Conservation (phyloP, 352 stramenopile species). For the Pythium insidiosum region DNA sequence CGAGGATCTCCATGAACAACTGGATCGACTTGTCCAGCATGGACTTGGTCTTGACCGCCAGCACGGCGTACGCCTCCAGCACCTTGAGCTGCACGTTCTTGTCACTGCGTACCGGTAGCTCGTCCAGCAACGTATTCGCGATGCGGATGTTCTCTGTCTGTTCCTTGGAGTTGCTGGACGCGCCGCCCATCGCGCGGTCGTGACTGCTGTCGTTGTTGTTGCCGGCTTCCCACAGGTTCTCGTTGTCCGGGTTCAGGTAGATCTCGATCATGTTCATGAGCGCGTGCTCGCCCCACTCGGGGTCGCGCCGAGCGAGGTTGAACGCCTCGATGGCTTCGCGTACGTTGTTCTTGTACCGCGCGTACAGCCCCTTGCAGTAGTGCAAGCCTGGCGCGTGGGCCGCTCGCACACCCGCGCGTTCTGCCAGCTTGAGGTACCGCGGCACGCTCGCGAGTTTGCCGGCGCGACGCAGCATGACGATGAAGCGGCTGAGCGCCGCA, state of each 20-base stretch:
- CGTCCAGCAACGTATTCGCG: slow-evolving; percentile 82
- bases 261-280: slow-evolving; percentile 93
- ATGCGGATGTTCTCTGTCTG: slow-evolving; percentile 84
- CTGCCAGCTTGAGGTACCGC: slow-evolving; percentile 79
- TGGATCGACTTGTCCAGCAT: slow-evolving; percentile 87
- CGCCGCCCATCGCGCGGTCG: too few species aligned
- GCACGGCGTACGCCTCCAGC: slow-evolving; percentile 80
- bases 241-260: slow-evolving; percentile 91
- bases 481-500: slow-evolving; percentile 79
- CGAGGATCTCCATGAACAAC: slow-evolving; percentile 88
- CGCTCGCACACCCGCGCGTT: slow-evolving; percentile 52
- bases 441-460: slow-evolving; percentile 72
- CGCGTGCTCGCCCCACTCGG: slow-evolving; percentile 81
- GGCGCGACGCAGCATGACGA: slow-evolving; percentile 78
- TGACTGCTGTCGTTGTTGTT: slow-evolving; percentile 7
- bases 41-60: slow-evolving; percentile 72
- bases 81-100: slow-evolving; percentile 64
- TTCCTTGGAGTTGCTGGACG: slow-evolving; percentile 51
- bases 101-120: slow-evolving; percentile 53
- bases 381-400: slow-evolving; percentile 79
- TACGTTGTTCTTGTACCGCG: slow-evolving; percentile 87
- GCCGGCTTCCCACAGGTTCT: slow-evolving; percentile 86
- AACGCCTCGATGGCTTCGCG: slow-evolving; percentile 87
- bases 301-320: slow-evolving; percentile 84
- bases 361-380: slow-evolving; percentile 89